Evolutionary conservation across 1,284 basidiomycete species (phyloP).

Genomic region (Cutaneotrichosporon curvatum): DNA sequence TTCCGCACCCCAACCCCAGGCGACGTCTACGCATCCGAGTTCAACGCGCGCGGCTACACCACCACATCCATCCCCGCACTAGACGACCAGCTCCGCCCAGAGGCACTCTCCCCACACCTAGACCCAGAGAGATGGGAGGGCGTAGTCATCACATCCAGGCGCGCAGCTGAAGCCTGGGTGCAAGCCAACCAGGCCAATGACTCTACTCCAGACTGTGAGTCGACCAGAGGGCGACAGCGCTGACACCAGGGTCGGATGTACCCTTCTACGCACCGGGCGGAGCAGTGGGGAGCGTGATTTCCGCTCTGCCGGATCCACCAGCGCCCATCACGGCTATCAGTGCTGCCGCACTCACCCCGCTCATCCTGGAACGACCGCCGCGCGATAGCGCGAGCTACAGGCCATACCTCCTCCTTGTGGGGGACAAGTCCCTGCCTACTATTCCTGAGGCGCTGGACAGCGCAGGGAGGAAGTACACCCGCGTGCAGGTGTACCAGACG

Average conservation of each 20-base stretch:
- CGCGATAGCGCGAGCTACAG: slow-evolving; percentile 6
- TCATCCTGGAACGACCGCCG: slow-evolving; percentile 17
- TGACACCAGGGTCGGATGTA: slow-evolving; percentile 4
- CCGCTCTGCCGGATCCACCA: background rate
- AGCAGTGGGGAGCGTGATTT: slow-evolving; percentile 6
- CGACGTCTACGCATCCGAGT: slow-evolving; percentile 20
- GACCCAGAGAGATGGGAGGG: slow-evolving; percentile 23
- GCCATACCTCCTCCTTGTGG: slow-evolving; percentile 32
- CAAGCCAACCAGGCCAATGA: slow-evolving; percentile 4
- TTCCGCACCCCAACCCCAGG: slow-evolving; percentile 22
- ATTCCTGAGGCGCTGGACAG: slow-evolving; percentile 19
- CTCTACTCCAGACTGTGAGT: background rate
- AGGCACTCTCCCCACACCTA: slow-evolving; percentile 15
- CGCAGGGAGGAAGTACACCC: slow-evolving; percentile 15
- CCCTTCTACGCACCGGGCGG: slow-evolving; percentile 10
- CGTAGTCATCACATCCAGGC: slow-evolving; percentile 27
- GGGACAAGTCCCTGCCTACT: slow-evolving; percentile 35
- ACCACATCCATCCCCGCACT: slow-evolving; percentile 21
- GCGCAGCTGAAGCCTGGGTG: slow-evolving; percentile 33
- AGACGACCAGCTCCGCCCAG: slow-evolving; percentile 13
- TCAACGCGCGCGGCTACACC: slow-evolving; percentile 4
- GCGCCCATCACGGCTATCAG: slow-evolving; percentile 3
- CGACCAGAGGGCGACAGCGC: too few relatives aligned
- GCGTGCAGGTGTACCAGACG: slow-evolving; percentile 25
- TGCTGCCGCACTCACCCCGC: slow-evolving; percentile 15